A percentile compares a stretch with the other conserved stretches of the same genome.
Conservation (phyloP, 2,329 filamentous ascomycete species). For the Leptosphaerulina australis region DNA sequence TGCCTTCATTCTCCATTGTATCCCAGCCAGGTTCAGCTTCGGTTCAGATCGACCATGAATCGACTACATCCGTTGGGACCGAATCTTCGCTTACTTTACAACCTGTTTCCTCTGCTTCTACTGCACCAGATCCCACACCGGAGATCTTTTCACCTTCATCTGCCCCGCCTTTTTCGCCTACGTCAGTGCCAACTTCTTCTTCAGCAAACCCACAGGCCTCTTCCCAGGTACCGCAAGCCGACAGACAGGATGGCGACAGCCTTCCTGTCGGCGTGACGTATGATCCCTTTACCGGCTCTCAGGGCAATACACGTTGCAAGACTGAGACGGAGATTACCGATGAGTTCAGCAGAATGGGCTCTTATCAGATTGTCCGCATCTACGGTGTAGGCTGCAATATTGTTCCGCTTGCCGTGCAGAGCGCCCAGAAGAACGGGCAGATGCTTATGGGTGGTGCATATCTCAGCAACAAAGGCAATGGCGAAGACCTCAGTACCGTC, state of each 20-base stretch:
- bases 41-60: constrained; percentile 4
- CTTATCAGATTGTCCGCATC: constrained; percentile 71
- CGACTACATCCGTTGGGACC: neutral
- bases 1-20: constrained; percentile 16
- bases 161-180: constrained; percentile 4
- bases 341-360: constrained; percentile 66
- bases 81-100: neutral
- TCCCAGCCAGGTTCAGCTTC: constrained; percentile 17
- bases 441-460: constrained; percentile 79
- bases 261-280: constrained; percentile 44
- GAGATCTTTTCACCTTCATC: constrained; percentile 4
- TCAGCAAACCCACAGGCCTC: constrained; percentile 6
- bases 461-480: constrained; percentile 57
- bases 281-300: constrained; percentile 36
- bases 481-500: constrained; percentile 56
- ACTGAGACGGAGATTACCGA: constrained; percentile 63
- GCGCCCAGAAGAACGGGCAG: constrained; percentile 68
- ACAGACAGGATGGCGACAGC: neutral
- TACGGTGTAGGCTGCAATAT: constrained; percentile 84
- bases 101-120: constrained; percentile 1
- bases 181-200: constrained; percentile 1
- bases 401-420: constrained; percentile 65
- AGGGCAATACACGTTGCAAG: constrained; percentile 63
- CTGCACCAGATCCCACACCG: neutral
- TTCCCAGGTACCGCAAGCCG: constrained; percentile 4